A percentile compares a stretch with the other conserved stretches of the same genome.
These are phyloP conservation scores for Xylaria sp. DNA, from an alignment of 2,329 filamentous ascomycete genomes.

Conservation along the genomic window DNA sequence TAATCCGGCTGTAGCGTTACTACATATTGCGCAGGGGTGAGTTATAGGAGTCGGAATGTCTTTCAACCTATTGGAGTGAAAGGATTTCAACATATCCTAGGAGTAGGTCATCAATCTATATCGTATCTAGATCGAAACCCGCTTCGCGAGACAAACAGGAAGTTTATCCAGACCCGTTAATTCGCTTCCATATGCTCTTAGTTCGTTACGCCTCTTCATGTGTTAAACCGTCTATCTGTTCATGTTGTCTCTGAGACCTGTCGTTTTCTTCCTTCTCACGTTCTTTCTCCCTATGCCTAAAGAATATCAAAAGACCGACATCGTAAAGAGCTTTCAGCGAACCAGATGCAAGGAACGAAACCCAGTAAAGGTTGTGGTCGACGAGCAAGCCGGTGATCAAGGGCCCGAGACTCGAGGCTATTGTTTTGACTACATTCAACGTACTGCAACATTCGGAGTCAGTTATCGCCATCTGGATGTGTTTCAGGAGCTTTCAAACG, in stretches of 20 bases:
- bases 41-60: background rate
- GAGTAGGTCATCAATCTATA: background rate
- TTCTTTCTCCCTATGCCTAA: constrained; percentile 45
- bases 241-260: constrained; percentile 27
- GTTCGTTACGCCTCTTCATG: background rate
- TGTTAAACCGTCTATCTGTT: constrained; percentile 1
- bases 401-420: constrained; percentile 69
- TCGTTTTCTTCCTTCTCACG: constrained; percentile 27
- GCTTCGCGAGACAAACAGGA: no score
- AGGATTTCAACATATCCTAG: background rate
- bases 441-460: constrained; percentile 44
- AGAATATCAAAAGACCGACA: constrained; percentile 64
- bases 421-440: constrained; percentile 75
- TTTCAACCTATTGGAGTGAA: background rate
- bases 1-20: constrained; percentile 55
- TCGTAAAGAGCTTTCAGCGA: constrained; percentile 70
- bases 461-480: no score
- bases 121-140: background rate
- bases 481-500: no score
- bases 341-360: constrained; percentile 72
- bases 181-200: no score
- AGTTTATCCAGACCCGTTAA: no score
- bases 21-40: background rate
- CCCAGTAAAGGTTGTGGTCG: constrained; percentile 65
- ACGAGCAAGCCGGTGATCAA: constrained; percentile 72